Conservation (phyloP, 352 stramenopile genomes). For the Globisporangium cystogenes region DNA sequence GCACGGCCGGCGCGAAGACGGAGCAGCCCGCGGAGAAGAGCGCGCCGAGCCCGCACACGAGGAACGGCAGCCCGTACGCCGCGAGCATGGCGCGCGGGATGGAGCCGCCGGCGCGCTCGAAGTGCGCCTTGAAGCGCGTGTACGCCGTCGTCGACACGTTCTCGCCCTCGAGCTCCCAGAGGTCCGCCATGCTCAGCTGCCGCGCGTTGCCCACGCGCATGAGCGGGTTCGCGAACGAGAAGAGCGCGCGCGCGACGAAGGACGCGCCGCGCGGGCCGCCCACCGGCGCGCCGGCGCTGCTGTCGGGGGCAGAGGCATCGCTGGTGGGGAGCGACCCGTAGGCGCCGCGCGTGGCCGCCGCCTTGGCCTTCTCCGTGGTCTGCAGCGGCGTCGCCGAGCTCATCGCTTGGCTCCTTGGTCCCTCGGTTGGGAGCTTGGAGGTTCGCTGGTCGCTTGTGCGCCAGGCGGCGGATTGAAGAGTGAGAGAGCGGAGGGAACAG, state of each 20-base stretch:
- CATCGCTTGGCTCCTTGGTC: background rate
- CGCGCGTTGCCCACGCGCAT: constrained; percentile 34
- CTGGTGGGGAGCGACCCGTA: background rate
- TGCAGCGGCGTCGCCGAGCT: background rate
- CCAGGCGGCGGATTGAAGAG: background rate
- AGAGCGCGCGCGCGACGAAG: constrained; percentile 25
- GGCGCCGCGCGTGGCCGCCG: constrained; percentile 8
- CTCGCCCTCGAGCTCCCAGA: constrained; percentile 32
- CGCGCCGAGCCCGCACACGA: constrained; percentile 24
- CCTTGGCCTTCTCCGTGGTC: constrained; percentile 1
- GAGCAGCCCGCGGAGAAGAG: constrained; percentile 20
- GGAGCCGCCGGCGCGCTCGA: constrained; percentile 14
- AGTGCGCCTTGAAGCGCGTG: constrained; percentile 18
- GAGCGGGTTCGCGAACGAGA: constrained; percentile 36
- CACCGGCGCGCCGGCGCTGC: background rate
- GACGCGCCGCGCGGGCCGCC: constrained; percentile 5
- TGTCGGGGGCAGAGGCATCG: background rate
- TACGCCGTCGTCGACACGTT: constrained; percentile 22
- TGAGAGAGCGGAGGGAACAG: background rate
- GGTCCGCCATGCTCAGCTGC: constrained; percentile 31
- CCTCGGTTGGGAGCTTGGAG: too few relatives aligned
- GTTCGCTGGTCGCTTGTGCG: background rate
- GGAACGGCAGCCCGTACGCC: constrained; percentile 21
- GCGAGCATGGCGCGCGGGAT: constrained; percentile 20
- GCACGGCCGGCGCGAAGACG: constrained; percentile 25